Evolutionary conservation across 2,329 filamentous ascomycete genomes (phyloP), one percentile per base, ranked within the genome.

Genomic region (Rutstroemia sp.): DNA sequence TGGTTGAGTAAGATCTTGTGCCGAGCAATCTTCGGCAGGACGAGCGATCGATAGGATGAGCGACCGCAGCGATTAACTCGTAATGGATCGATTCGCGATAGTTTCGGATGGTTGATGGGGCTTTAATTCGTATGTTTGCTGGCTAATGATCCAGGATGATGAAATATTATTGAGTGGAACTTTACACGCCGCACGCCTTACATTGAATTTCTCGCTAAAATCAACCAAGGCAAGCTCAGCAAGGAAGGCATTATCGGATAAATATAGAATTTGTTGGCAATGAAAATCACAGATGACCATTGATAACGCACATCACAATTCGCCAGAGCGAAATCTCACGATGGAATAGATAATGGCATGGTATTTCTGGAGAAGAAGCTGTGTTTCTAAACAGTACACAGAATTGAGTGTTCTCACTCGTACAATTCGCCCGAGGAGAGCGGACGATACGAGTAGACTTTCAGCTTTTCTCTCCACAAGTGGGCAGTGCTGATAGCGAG

Each of bases 91-190:
- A 42, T 51, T 54, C 53, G 57, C 57, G 59, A 59, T 45, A 42
- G 14, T 17, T 44, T 55, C 38, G 37, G 46, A 50, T 55, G 27
- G 52, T 19, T 25, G 42, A 46, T 46, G 21, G 46, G 16, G 25
- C 46, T n/a, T 44, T 49, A 49, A 49, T 54, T 49, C 38, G n/a
- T 42, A 16, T 17, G 21, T 50, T 41, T 55, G 52, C 25, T 50
- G 52, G 52, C 37, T 47, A 50, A 47, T 38, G 45, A 34, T 55
- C 52, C 39, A 19, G 52, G 52, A 55, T 55, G 52, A 55, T 55
- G 52, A 55, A 55, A 50, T 46, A 46, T 55, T 50, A 39, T 34
- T 55, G 14, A 50, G 52, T 55, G 52, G 52, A 55, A 50, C 52
- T 49, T 30, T 34, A 54, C 38, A 55, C 46, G 37, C 52, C 52